Evolutionary conservation across 1,284 basidiomycete species (phyloP).

Genomic region (Hypsizygus ulmarius): DNA sequence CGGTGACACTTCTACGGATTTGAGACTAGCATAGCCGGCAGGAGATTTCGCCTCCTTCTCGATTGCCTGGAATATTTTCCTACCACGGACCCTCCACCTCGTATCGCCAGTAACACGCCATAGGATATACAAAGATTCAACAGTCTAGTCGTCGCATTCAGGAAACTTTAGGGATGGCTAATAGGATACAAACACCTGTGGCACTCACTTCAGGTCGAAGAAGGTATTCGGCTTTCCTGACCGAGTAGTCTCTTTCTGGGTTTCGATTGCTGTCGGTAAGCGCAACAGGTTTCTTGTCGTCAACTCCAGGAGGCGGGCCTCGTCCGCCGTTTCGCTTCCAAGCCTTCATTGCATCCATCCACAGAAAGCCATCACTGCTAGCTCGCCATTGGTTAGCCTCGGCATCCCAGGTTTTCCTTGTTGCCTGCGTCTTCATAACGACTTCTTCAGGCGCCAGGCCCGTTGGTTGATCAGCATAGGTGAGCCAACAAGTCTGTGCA

Average conservation of each 20-base stretch:
- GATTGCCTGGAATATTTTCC: conserved; percentile 69
- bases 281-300: conserved; percentile 12
- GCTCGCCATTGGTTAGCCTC: conserved; percentile 35
- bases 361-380: conserved; percentile 32
- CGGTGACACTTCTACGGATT: conserved; percentile 42
- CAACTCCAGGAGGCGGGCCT: conserved; percentile 38
- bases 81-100: conserved; percentile 75
- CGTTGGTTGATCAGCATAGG: conserved; percentile 59
- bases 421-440: conserved; percentile 8
- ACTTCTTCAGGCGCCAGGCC: conserved; percentile 64
- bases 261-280: conserved; percentile 21
- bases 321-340: conserved; percentile 49
- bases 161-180: neutral
- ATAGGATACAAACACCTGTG: neutral
- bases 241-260: conserved; percentile 47
- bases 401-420: conserved; percentile 13
- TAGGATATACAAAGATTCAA: conserved; percentile 69
- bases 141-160: conserved; percentile 39
- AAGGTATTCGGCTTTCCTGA: conserved; percentile 43
- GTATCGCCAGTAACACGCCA: conserved; percentile 69
- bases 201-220: conserved; percentile 63
- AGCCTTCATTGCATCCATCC: conserved; percentile 49
- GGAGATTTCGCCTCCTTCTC: conserved; percentile 53
- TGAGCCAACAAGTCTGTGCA: conserved; percentile 62
- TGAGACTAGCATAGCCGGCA: conserved; percentile 61